phyloP scores from a whole-genome alignment of 2,329 filamentous ascomycete genomes.

The Cephalotrichum gorgonifer region DNA sequence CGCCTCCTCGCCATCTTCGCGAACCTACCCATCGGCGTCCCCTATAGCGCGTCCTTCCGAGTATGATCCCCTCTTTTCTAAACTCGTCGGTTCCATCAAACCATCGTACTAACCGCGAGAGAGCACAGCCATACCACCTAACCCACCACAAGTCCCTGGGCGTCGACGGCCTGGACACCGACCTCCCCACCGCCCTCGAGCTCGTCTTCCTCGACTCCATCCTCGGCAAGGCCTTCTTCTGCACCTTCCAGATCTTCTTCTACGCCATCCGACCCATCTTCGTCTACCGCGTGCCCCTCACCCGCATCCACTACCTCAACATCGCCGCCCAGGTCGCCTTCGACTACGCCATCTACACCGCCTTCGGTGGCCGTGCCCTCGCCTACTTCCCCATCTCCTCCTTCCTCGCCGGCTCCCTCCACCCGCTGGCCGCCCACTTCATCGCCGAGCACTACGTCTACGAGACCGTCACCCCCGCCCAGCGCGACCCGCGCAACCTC shows the following conservation, averaged over 20 bases:
- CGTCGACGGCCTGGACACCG: conserved; percentile 90
- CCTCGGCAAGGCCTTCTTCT: conserved; percentile 95
- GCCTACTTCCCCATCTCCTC: conserved; percentile 80
- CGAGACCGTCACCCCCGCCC: conserved; percentile 45
- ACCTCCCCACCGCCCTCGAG: conserved; percentile 86
- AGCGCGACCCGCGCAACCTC: conserved; percentile 45
- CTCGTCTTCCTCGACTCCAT: conserved; percentile 90
- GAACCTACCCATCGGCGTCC: conserved; percentile 89
- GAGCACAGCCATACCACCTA: conserved; percentile 80
- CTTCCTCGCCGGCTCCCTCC: conserved; percentile 86
- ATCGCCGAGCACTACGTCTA: conserved; percentile 96
- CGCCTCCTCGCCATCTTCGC: conserved; percentile 83
- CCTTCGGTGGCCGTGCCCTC: conserved; percentile 53
- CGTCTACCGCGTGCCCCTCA: conserved; percentile 82
- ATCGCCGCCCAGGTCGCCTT: conserved; percentile 67
- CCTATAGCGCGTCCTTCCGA: conserved; percentile 92
- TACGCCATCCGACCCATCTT: conserved; percentile 95
- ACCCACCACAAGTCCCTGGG: conserved; percentile 98
- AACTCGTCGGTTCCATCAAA: not conserved
- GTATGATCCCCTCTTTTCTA: conserved; percentile 34
- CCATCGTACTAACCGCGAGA: not conserved
- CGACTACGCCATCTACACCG: conserved; percentile 57
- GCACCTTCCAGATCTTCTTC: conserved; percentile 98
- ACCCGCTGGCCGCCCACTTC: conserved; percentile 94
- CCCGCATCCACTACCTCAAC: conserved; percentile 75